These are phyloP conservation scores for Nannochloropsis salina DNA, from an alignment of 108 stramenopile species.

Conservation along the genomic window DNA sequence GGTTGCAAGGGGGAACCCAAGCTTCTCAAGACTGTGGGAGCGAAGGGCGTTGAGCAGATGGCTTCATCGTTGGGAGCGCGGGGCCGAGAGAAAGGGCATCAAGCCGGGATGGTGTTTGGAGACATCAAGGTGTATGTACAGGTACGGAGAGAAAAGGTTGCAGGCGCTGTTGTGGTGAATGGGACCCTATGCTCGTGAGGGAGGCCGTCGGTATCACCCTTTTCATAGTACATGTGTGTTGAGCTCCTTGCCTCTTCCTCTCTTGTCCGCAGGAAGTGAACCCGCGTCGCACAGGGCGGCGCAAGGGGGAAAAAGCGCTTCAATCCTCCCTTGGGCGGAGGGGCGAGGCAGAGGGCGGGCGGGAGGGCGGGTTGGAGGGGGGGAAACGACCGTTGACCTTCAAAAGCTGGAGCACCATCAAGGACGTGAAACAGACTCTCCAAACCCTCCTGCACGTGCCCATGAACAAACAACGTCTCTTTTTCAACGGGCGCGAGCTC, in stretches of 20 bases:
- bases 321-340: background rate
- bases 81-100: background rate
- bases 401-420: constrained; percentile 41
- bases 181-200: too few species aligned
- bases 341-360: background rate
- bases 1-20: too few species aligned
- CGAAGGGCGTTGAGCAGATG: background rate
- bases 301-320: background rate
- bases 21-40: too few species aligned
- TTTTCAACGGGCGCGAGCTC: constrained; percentile 35
- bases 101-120: background rate
- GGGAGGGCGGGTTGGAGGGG: constrained; percentile 29
- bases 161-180: background rate
- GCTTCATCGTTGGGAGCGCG: background rate
- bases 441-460: constrained; percentile 40
- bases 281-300: background rate
- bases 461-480: constrained; percentile 28
- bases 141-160: background rate
- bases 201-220: background rate
- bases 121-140: background rate
- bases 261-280: background rate
- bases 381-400: constrained; percentile 40
- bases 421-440: constrained; percentile 35
- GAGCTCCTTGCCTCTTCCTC: background rate
- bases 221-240: background rate